Evolutionary conservation across 352 stramenopile species (phyloP).

Genomic region (Phytopythium mirpurense): DNA sequence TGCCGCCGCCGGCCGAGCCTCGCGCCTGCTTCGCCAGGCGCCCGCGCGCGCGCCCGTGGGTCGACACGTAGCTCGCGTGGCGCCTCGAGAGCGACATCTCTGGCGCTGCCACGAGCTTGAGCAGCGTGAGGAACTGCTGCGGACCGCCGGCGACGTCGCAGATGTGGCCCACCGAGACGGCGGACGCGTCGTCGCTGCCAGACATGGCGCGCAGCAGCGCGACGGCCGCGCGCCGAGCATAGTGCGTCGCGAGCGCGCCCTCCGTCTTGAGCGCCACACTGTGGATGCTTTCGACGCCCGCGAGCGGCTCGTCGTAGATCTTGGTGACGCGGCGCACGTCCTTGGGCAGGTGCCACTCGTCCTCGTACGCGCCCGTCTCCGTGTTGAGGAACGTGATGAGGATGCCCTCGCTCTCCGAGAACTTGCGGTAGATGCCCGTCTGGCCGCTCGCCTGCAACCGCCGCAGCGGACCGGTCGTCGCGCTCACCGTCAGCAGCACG

Average conservation of each 20-base stretch:
- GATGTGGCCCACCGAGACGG: conserved; percentile 14
- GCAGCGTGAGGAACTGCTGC: conserved; percentile 68
- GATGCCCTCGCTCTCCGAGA: conserved; percentile 52
- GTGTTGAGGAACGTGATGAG: conserved; percentile 83
- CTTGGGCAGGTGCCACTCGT: conserved; percentile 71
- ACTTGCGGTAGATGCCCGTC: conserved; percentile 64
- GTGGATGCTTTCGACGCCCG: conserved; percentile 69
- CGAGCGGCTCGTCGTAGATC: conserved; percentile 76
- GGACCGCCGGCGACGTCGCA: conserved; percentile 55
- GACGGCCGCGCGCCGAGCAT: conserved; percentile 55
- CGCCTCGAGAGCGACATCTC: conserved; percentile 53
- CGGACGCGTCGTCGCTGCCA: background rate
- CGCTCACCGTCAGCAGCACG: conserved; percentile 77
- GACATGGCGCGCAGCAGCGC: conserved; percentile 24
- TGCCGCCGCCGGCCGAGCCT: background rate
- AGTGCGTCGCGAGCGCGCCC: conserved; percentile 78
- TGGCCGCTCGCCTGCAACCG: conserved; percentile 55
- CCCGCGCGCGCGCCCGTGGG: background rate
- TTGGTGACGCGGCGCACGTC: conserved; percentile 72
- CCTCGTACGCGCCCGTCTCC: conserved; percentile 81
- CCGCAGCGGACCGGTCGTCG: conserved; percentile 60
- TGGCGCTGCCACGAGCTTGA: conserved; percentile 79
- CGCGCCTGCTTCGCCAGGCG: background rate
- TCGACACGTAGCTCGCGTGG: background rate
- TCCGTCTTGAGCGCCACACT: conserved; percentile 70